Conservation (phyloP, 352 stramenopile genomes). For the Globisporangium okanoganense region DNA sequence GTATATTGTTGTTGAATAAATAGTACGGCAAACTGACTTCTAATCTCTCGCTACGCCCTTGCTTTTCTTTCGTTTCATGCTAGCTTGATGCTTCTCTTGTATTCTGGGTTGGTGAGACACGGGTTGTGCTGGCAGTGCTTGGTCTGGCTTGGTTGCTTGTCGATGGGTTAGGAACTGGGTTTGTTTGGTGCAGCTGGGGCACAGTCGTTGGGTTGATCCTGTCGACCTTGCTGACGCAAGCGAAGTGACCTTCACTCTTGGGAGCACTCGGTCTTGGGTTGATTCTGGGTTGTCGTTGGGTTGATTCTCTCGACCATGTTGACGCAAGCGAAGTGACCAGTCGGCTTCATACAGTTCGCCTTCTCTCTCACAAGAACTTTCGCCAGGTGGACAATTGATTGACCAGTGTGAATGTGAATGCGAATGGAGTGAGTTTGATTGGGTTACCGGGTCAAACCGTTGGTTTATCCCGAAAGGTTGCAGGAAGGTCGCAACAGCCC, state of each 20-base stretch:
- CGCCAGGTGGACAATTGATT: neutral
- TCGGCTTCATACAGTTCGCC: too few species aligned
- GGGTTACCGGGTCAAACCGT: neutral
- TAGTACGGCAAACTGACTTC: neutral
- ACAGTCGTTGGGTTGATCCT: slow-evolving; percentile 3
- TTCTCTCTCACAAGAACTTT: slow-evolving; percentile 1
- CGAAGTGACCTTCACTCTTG: neutral
- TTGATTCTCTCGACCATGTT: too few species aligned
- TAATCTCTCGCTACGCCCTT: slow-evolving; percentile 3
- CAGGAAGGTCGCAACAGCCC: neutral
- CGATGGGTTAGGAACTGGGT: neutral
- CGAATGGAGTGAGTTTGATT: neutral
- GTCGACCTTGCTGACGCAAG: neutral
- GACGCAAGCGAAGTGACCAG: too few species aligned
- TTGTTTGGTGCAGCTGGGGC: neutral
- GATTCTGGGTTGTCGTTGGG: too few species aligned
- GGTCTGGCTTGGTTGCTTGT: neutral
- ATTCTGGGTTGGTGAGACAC: neutral
- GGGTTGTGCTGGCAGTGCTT: neutral
- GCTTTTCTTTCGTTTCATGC: neutral
- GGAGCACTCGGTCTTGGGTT: neutral
- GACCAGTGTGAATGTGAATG: too few species aligned
- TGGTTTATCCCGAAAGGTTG: neutral
- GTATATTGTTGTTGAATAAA: slow-evolving; percentile 2
- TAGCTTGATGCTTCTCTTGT: slow-evolving; percentile 4